Conservation (phyloP, 179 eudicot species). For the Dionaea muscipula region DNA sequence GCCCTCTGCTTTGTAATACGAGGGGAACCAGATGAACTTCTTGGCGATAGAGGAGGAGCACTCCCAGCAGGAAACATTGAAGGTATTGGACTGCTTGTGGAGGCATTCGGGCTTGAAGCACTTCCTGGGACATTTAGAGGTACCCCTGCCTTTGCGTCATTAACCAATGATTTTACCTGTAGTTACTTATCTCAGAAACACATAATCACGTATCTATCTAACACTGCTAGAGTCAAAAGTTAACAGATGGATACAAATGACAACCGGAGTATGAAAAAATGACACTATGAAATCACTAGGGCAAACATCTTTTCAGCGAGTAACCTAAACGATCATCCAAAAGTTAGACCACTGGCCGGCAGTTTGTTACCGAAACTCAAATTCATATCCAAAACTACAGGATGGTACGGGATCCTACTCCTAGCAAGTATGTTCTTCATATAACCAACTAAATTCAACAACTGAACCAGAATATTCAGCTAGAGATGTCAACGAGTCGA, state of each 20-base stretch:
- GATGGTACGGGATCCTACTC: too few species aligned
- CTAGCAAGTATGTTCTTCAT: too few species aligned
- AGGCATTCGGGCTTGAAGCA: conserved; percentile 55
- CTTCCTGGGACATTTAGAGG: conserved; percentile 52
- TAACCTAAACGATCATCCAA: too few species aligned
- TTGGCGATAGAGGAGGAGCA: conserved; percentile 92
- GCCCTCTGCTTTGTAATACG: conserved; percentile 61
- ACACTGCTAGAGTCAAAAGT: neutral
- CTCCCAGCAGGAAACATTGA: conserved; percentile 97
- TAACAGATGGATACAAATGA: neutral
- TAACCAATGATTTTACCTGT: conserved; percentile 76
- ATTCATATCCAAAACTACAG: too few species aligned
- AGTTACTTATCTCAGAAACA: conserved; percentile 2
- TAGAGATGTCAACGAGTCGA: too few species aligned
- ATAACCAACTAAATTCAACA: too few species aligned
- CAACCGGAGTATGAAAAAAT: neutral
- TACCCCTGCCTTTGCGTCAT: conserved; percentile 71
- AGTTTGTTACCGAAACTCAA: too few species aligned
- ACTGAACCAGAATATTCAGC: too few species aligned
- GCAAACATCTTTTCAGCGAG: too few species aligned
- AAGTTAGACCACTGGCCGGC: too few species aligned
- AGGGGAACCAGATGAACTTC: conserved; percentile 94
- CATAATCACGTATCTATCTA: neutral
- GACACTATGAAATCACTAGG: neutral
- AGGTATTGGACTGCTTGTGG: conserved; percentile 58